phyloP scores from a whole-genome alignment of 2,329 filamentous ascomycete genomes.

The Aspergillus proliferans region DNA sequence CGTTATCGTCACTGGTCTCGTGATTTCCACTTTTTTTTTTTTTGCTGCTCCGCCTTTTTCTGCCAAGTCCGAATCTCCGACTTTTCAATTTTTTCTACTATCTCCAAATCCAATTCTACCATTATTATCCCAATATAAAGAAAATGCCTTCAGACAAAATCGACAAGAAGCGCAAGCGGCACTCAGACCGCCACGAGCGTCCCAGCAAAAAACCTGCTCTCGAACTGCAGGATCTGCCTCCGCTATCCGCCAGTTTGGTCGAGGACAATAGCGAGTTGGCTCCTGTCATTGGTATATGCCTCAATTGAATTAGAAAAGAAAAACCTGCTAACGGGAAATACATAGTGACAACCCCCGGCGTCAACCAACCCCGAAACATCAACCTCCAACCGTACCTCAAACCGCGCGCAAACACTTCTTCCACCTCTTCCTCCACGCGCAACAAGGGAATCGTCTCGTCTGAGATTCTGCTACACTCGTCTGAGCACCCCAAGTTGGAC shows the following conservation, averaged over 20 bases:
- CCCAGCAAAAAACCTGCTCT: constrained; percentile 46
- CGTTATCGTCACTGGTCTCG: not conserved
- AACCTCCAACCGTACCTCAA: constrained; percentile 41
- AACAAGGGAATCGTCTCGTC: constrained; percentile 35
- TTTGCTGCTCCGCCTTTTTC: constrained; percentile 2
- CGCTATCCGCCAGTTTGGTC: constrained; percentile 41
- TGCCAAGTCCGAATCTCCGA: not conserved
- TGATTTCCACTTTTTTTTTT: not conserved
- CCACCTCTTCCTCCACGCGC: constrained; percentile 21
- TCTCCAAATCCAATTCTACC: not conserved
- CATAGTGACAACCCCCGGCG: constrained; percentile 30
- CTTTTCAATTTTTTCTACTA: not conserved
- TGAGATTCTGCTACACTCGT: constrained; percentile 55
- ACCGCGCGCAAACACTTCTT: constrained; percentile 39
- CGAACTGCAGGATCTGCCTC: constrained; percentile 29
- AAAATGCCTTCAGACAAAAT: constrained; percentile 29
- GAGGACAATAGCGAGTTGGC: constrained; percentile 43
- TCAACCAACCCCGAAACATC: constrained; percentile 25
- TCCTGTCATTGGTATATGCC: constrained; percentile 43
- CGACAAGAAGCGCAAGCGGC: constrained; percentile 49
- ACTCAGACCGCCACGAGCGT: constrained; percentile 36
- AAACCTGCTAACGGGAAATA: not conserved
- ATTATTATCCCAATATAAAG: not conserved
- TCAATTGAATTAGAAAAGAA: not conserved
- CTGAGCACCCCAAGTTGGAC: constrained; percentile 54